Evolutionary conservation across 2,329 filamentous ascomycete species (phyloP).

Genomic region (Dactylonectria estremocensis): DNA sequence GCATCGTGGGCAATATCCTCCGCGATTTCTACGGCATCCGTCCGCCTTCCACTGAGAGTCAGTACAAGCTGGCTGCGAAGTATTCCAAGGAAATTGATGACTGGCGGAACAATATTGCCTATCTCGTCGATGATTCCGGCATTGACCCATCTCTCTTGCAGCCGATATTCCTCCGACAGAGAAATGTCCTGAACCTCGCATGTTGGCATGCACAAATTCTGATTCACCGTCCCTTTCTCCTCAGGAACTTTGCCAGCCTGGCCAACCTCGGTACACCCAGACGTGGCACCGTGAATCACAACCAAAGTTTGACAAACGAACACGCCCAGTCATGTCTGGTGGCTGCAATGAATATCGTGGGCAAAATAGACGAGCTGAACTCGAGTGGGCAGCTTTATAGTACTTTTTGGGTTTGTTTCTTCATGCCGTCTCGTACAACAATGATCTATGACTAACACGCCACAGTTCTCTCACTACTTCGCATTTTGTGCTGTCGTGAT

Average conservation of each 20-base stretch:
- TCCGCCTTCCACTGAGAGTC: slow-evolving; percentile 46
- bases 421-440: slow-evolving; percentile 39
- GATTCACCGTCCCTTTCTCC: slow-evolving; percentile 56
- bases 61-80: slow-evolving; percentile 48
- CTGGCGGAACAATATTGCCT: slow-evolving; percentile 53
- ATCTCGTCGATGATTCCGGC: slow-evolving; percentile 57
- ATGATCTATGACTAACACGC: slow-evolving; percentile 42
- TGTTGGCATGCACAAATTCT: slow-evolving; percentile 62
- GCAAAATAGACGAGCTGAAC: slow-evolving; percentile 53
- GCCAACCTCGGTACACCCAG: slow-evolving; percentile 26
- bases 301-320: slow-evolving; percentile 36
- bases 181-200: slow-evolving; percentile 58
- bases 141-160: slow-evolving; percentile 52
- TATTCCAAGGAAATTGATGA: slow-evolving; percentile 50
- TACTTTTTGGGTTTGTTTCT: slow-evolving; percentile 39
- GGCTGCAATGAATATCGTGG: slow-evolving; percentile 59
- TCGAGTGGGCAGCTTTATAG: slow-evolving; percentile 30
- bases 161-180: slow-evolving; percentile 58
- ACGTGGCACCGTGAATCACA: slow-evolving; percentile 41
- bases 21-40: slow-evolving; percentile 54
- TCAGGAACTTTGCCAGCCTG: slow-evolving; percentile 52
- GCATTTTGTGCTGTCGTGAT: slow-evolving; percentile 62
- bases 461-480: slow-evolving; percentile 55
- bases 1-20: slow-evolving; percentile 54
- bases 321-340: slow-evolving; percentile 50